Base-by-base conservation (phyloP, 2,329 filamentous ascomycete genomes). In the Ophiobolus disseminans region DNA sequence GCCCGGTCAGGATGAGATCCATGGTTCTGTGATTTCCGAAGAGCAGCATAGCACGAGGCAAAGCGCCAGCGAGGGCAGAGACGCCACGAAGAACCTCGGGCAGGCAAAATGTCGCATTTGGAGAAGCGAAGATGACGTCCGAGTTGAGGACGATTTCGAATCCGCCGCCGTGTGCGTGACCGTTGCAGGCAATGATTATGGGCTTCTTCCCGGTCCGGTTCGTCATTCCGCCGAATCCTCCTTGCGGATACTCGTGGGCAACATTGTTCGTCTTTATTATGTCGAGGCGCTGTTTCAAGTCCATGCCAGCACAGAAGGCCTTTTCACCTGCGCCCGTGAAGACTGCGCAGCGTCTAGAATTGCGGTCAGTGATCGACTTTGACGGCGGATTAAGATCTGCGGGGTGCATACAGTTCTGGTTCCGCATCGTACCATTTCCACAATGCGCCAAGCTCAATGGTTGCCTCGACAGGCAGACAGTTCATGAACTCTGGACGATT, bases 121-220 rank as follows among this genome's bases (percentile, higher is more conserved):
- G 74, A 0, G 76, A 76, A 0, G 79, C 80, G 16, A 82, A 69
- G 9, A 81, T 75, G 44, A 82, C 69, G 52, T 81, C 78, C 45
- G 77, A 80, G 53, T 80, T 80, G 36, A 80, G 62, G 3, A 74
- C 72, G 35, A 80, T 76, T 65, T 83, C 80, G 51, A 81, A 81
- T 0, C 80, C 81, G 5, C 80, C 81, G 0, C 59, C 60, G 52
- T 63, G 60, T 5, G 60, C 60, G 50, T 63, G 60, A 21, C 60
- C 60, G 40, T 63, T 61, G 30, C 52, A 57, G 22, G 60, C 60
- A 16, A 57, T 54, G 7, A 63, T 46, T 30, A 63, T 59, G 1
- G 60, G 60, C 37, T 62, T 63, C 52, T 62, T 63, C 21, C 60
- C 58, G 40, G 55, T 55, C 19, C 60, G 34, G 34, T 62, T 63